phyloP scores from a whole-genome alignment of 2,329 filamentous ascomycete genomes.

The Tolypocladium endophyticum region DNA sequence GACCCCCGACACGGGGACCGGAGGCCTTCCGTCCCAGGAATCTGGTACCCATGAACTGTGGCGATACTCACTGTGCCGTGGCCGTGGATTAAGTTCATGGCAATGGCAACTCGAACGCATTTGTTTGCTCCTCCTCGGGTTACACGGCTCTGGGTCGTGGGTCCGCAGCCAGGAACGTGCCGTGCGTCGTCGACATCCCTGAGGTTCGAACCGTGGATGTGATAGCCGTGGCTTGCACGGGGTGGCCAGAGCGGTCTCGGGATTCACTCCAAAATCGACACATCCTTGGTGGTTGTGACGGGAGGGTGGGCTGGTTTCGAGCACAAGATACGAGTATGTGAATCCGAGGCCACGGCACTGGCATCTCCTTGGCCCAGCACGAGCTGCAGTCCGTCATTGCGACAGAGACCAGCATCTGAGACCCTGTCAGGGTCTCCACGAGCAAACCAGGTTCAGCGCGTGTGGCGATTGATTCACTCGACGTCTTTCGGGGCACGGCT shows the following conservation, averaged over 20 bases:
- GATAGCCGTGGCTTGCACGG: slow-evolving; percentile 3
- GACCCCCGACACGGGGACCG: not conserved
- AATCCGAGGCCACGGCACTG: not conserved
- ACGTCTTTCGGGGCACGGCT: not conserved
- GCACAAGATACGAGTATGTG: not conserved
- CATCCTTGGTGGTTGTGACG: not conserved
- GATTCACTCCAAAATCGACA: not conserved
- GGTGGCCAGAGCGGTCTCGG: not conserved
- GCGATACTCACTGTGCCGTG: not conserved
- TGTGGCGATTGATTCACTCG: not conserved
- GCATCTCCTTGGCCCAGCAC: not conserved
- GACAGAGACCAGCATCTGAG: not conserved
- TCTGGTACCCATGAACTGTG: not conserved
- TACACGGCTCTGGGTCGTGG: slow-evolving; percentile 5
- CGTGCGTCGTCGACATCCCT: slow-evolving; percentile 5
- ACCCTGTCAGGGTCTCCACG: not conserved
- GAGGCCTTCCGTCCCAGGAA: slow-evolving; percentile 1
- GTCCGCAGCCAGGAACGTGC: slow-evolving; percentile 5
- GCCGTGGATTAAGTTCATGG: not conserved
- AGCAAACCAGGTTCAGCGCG: not conserved
- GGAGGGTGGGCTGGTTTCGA: not conserved
- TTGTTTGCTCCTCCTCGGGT: slow-evolving; percentile 8
- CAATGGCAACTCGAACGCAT: not conserved
- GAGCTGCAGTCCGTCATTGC: not conserved
- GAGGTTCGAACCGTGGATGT: not conserved